These are phyloP conservation scores for Aphanomyces cochlioides DNA, from an alignment of 352 stramenopile genomes.

Conservation along the genomic window DNA sequence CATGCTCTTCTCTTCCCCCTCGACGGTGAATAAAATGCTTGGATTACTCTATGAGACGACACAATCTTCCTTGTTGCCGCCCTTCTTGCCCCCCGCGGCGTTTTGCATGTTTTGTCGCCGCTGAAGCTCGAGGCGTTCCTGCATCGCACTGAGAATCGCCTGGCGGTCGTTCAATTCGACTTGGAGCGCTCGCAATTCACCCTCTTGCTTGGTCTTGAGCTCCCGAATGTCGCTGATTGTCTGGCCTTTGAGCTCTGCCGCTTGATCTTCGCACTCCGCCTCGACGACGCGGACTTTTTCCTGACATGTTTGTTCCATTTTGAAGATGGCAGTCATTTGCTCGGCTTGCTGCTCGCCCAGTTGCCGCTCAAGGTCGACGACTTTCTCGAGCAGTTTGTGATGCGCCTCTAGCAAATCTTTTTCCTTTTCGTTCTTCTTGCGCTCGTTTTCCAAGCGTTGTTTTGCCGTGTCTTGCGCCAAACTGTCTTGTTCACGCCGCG, in stretches of 20 bases:
- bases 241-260: conserved; percentile 57
- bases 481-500: conserved; percentile 46
- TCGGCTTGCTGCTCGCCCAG: conserved; percentile 59
- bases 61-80: conserved; percentile 52
- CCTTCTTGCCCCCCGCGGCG: conserved; percentile 41
- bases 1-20: too few relatives aligned
- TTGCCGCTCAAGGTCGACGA: conserved; percentile 59
- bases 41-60: conserved; percentile 30
- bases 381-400: conserved; percentile 55
- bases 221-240: conserved; percentile 58
- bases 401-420: conserved; percentile 58
- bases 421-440: conserved; percentile 65
- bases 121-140: conserved; percentile 52
- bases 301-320: conserved; percentile 54
- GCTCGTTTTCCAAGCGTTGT: conserved; percentile 59
- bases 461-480: conserved; percentile 40
- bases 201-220: conserved; percentile 58
- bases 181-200: conserved; percentile 46
- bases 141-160: conserved; percentile 44
- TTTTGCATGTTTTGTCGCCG: conserved; percentile 39
- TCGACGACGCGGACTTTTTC: conserved; percentile 42
- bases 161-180: conserved; percentile 51
- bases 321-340: conserved; percentile 62
- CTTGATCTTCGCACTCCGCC: conserved; percentile 49
- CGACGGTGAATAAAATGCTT: too few relatives aligned